Percentiles rank a stretch among this genome's conserved stretches.
These are phyloP conservation scores for Metschnikowia arizonensis DNA, from an alignment of 805 yeast genomes.

Conservation along the genomic window DNA sequence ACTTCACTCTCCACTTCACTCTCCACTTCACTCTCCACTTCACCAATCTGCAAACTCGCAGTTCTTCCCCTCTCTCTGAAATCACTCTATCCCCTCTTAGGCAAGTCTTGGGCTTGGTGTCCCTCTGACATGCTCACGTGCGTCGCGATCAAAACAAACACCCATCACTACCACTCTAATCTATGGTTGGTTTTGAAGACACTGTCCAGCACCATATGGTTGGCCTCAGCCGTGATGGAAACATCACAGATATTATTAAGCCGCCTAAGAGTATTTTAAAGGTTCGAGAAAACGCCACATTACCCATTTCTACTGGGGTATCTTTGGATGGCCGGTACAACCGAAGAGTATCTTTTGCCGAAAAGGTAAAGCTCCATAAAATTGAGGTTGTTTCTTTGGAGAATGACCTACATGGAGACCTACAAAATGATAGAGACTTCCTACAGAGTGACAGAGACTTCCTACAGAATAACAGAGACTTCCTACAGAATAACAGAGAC, in stretches of 20 bases:
- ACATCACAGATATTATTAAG: slow-evolving; percentile 4
- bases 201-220: background rate
- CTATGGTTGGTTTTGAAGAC: background rate
- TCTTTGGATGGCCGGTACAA: slow-evolving; percentile 12
- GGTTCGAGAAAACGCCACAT: slow-evolving; percentile 12
- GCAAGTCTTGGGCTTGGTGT: too few relatives aligned
- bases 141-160: background rate
- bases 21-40: too few relatives aligned
- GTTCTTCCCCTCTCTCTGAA: too few relatives aligned
- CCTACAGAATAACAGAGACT: too few relatives aligned
- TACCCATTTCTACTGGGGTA: slow-evolving; percentile 8
- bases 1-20: too few relatives aligned
- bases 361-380: slow-evolving; percentile 64
- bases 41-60: too few relatives aligned
- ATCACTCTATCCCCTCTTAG: background rate
- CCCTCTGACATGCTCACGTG: background rate
- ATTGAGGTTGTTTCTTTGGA: slow-evolving; percentile 35
- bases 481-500: too few relatives aligned
- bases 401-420: background rate
- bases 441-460: background rate
- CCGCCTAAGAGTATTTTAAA: slow-evolving; percentile 17
- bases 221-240: slow-evolving; percentile 3
- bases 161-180: background rate
- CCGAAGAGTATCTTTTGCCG: slow-evolving; percentile 73
- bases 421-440: background rate